phyloP scores from a whole-genome alignment of 2,329 filamentous ascomycete genomes.

The Endoconidiophora laricicola region DNA sequence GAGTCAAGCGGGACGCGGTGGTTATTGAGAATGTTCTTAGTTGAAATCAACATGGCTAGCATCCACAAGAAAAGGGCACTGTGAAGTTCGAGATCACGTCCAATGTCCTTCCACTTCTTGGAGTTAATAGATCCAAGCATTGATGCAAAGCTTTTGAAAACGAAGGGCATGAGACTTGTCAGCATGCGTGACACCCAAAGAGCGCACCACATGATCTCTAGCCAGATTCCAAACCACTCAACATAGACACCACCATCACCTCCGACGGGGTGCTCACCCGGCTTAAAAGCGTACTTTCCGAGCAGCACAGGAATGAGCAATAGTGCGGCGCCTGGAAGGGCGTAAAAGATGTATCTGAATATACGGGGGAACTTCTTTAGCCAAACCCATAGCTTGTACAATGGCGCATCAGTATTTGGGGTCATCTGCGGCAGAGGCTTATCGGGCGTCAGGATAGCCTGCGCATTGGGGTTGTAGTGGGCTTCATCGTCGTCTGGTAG shows the following conservation, averaged over 20 bases:
- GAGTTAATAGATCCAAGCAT: constrained; percentile 66
- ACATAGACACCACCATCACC: constrained; percentile 59
- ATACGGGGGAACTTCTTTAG: constrained; percentile 34
- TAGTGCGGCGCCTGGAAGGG: constrained; percentile 28
- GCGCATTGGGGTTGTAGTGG: constrained; percentile 11
- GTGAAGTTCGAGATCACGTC: constrained; percentile 68
- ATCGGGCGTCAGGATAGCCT: neutral
- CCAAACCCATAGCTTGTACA: constrained; percentile 27
- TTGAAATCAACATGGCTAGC: constrained; percentile 71
- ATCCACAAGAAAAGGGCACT: constrained; percentile 84
- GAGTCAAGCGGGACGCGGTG: constrained; percentile 11
- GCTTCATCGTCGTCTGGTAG: constrained; percentile 16
- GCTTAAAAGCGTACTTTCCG: constrained; percentile 24
- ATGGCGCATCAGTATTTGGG: constrained; percentile 17
- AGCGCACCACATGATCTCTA: constrained; percentile 83
- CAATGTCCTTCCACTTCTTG: constrained; percentile 89
- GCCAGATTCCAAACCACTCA: constrained; percentile 89
- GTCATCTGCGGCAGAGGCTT: constrained; percentile 12
- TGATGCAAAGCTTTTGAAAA: constrained; percentile 40
- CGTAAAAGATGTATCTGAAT: constrained; percentile 32
- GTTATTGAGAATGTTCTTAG: constrained; percentile 60
- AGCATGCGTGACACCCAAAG: constrained; percentile 58
- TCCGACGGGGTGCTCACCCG: constrained; percentile 31
- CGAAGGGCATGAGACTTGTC: constrained; percentile 31
- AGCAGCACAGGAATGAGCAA: constrained; percentile 31